Percentiles rank a stretch among this genome's conserved stretches.
These are phyloP conservation scores for Barnettozyma sucrosica DNA, from an alignment of 805 yeast species.

Conservation along the genomic window DNA sequence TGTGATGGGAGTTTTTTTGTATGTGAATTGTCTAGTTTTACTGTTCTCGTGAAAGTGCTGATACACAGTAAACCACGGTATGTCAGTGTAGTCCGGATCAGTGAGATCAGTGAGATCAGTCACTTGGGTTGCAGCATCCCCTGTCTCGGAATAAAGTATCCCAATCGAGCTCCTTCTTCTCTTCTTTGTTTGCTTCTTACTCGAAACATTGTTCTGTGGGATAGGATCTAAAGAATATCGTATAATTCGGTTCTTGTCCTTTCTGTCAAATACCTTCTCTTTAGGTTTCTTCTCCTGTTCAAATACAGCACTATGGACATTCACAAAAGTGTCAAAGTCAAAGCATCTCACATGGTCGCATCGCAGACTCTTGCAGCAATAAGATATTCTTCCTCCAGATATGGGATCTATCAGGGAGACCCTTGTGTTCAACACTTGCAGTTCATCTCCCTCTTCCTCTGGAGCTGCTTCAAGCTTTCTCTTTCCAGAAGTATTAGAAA, in stretches of 20 bases:
- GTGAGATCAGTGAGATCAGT: not conserved
- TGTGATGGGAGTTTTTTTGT: not conserved
- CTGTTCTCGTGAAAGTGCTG: not conserved
- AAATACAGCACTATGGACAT: not conserved
- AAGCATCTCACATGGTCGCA: conserved; percentile 3
- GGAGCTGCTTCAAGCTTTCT: not conserved
- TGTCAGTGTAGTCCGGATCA: not conserved
- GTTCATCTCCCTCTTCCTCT: conserved; percentile 1
- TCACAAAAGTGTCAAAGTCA: conserved; percentile 3
- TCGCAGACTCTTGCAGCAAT: conserved; percentile 1
- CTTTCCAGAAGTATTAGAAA: not conserved
- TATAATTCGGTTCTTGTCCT: not conserved
- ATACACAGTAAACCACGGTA: not conserved
- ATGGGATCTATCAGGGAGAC: conserved; percentile 1
- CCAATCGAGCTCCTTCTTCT: not conserved
- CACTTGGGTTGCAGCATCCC: not conserved
- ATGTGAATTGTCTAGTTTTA: not conserved
- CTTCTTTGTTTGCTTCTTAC: not conserved
- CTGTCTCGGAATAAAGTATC: not conserved
- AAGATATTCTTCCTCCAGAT: conserved; percentile 1
- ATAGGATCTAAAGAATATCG: not conserved
- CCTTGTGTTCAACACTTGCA: not conserved
- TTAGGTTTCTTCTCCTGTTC: not conserved
- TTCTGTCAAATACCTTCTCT: not conserved
- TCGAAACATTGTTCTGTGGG: not conserved